These are phyloP conservation scores for Microsporum canis DNA, from an alignment of 2,329 filamentous ascomycete species.

Conservation along the genomic window DNA sequence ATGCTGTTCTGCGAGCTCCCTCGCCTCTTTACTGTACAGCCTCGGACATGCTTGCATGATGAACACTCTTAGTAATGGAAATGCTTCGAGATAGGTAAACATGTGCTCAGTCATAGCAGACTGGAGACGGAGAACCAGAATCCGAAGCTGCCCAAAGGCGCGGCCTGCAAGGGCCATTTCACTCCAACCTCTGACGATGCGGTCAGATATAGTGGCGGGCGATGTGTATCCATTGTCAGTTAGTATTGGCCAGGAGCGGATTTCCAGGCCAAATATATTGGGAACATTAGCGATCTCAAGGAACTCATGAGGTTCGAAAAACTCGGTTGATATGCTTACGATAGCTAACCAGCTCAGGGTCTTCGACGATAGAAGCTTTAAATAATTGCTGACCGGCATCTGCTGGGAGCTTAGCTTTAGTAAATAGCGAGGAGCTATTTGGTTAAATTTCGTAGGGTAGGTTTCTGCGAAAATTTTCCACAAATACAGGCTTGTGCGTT, in stretches of 20 bases:
- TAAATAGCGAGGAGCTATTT: slow-evolving; percentile 20
- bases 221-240: slow-evolving; percentile 7
- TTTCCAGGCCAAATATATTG: slow-evolving; percentile 33
- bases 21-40: slow-evolving; percentile 18
- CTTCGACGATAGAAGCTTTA: slow-evolving; percentile 25
- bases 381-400: slow-evolving; percentile 27
- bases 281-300: slow-evolving; percentile 28
- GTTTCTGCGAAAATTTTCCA: slow-evolving; percentile 34
- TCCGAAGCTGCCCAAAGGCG: slow-evolving; percentile 29
- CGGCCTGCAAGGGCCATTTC: slow-evolving; percentile 24
- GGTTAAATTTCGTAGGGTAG: slow-evolving; percentile 28
- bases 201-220: slow-evolving; percentile 25
- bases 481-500: slow-evolving; percentile 30
- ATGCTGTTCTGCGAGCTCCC: slow-evolving; percentile 14
- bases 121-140: slow-evolving; percentile 28
- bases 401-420: slow-evolving; percentile 23
- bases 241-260: slow-evolving; percentile 18
- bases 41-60: slow-evolving; percentile 24
- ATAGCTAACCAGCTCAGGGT: slow-evolving; percentile 25
- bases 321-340: slow-evolving; percentile 26
- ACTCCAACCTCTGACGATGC: slow-evolving; percentile 33
- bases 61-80: slow-evolving; percentile 29
- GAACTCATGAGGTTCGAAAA: slow-evolving; percentile 25
- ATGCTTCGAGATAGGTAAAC: slow-evolving; percentile 25
- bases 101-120: slow-evolving; percentile 21